Percentiles rank a stretch among this genome's conserved stretches.
Conservation (phyloP, 176 grass and related monocot genomes). For the Juncus effusus region DNA sequence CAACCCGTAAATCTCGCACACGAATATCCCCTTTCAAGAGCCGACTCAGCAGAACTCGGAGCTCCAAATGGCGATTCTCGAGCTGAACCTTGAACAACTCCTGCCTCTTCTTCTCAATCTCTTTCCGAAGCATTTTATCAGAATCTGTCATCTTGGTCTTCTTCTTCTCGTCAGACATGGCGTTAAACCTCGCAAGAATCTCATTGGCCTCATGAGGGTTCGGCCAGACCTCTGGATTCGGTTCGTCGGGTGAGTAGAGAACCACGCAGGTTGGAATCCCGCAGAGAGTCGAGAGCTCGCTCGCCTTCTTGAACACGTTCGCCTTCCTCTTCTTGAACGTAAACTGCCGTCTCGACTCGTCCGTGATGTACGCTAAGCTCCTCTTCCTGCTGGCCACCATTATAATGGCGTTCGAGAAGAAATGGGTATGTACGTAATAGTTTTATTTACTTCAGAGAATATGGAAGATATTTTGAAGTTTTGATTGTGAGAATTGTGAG, state of each 20-base stretch:
- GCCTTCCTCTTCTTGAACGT: conserved; percentile 6
- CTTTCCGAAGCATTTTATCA: background rate
- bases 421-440: too few species aligned
- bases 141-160: background rate
- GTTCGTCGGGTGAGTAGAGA: background rate
- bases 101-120: background rate
- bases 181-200: background rate
- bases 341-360: background rate
- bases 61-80: background rate
- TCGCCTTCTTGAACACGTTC: conserved; percentile 7
- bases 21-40: background rate
- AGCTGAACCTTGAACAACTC: background rate
- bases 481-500: too few species aligned
- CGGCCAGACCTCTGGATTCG: background rate
- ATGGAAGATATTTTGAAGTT: too few species aligned
- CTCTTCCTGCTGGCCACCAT: conserved; percentile 4
- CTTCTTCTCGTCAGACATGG: background rate
- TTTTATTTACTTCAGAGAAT: too few species aligned
- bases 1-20: background rate
- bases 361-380: background rate
- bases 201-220: background rate
- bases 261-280: background rate
- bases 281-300: conserved; percentile 1
- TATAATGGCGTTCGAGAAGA: background rate
- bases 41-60: background rate